These are phyloP conservation scores for Syzygium grande DNA, from an alignment of 345 rosid species.

Conservation along the genomic window DNA sequence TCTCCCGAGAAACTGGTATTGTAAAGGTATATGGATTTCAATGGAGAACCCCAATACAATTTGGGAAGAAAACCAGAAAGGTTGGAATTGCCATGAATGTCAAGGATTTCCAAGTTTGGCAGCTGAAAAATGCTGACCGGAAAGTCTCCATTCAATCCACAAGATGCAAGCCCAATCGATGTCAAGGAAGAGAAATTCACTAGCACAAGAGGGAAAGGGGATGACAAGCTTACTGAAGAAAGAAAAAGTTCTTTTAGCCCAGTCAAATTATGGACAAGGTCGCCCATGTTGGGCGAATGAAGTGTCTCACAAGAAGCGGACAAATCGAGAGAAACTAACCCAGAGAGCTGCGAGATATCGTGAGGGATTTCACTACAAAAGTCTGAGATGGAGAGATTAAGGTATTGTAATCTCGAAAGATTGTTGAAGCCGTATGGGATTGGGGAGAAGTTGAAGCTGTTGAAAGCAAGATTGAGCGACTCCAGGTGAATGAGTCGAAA, in stretches of 20 bases:
- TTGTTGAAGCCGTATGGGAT: background rate
- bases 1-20: background rate
- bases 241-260: background rate
- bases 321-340: background rate
- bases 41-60: background rate
- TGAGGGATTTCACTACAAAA: background rate
- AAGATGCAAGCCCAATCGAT: background rate
- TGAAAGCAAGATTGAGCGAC: constrained; percentile 2
- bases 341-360: background rate
- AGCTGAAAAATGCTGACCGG: background rate
- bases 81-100: background rate
- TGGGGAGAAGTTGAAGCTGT: background rate
- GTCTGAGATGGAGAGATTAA: background rate
- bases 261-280: background rate
- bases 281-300: background rate
- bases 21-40: background rate
- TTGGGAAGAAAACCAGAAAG: background rate
- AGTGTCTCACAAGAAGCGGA: accelerated
- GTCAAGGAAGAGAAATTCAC: background rate
- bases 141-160: background rate
- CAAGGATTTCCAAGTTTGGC: background rate
- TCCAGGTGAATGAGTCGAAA: background rate
- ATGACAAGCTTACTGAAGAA: accelerated
- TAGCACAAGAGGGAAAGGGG: background rate
- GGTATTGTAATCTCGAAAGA: background rate